phyloP scores from a whole-genome alignment of 768 basidiomycete genomes.

The Rhodosporidiobolus sp. region DNA sequence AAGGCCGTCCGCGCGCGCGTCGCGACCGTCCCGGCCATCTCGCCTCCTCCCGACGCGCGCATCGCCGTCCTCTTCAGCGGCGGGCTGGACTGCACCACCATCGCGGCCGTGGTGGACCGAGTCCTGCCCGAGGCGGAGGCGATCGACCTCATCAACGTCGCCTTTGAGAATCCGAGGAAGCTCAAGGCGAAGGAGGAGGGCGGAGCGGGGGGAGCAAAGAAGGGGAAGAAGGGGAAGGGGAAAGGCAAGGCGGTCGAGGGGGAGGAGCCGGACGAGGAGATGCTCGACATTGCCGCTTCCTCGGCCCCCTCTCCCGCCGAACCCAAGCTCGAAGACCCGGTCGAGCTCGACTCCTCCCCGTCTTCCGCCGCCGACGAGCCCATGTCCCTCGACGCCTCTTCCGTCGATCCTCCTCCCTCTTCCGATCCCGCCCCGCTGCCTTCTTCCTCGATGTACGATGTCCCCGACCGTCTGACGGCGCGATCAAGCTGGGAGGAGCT shows the following conservation, averaged over 20 bases:
- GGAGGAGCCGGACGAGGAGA: neutral
- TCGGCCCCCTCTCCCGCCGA: too few relatives aligned
- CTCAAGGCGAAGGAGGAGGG: conserved; percentile 50
- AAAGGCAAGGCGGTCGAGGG: neutral
- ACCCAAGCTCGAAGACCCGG: neutral
- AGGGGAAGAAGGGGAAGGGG: conserved; percentile 34
- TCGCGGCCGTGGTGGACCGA: conserved; percentile 77
- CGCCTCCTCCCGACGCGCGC: conserved; percentile 47
- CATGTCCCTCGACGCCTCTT: neutral
- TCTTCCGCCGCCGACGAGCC: neutral
- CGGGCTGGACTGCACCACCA: conserved; percentile 84
- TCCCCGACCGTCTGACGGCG: conserved; percentile 85
- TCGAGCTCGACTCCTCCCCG: too few relatives aligned
- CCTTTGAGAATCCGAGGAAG: conserved; percentile 78
- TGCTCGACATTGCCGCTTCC: too few relatives aligned
- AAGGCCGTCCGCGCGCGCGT: conserved; percentile 35
- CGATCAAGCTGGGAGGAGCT: conserved; percentile 74
- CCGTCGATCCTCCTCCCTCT: neutral
- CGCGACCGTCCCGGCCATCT: conserved; percentile 15
- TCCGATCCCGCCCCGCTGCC: neutral
- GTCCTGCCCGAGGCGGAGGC: conserved; percentile 45
- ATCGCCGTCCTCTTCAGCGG: conserved; percentile 91
- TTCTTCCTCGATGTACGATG: conserved; percentile 57
- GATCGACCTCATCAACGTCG: conserved; percentile 42
- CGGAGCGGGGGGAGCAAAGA: conserved; percentile 48